These are phyloP conservation scores for Teunomyces cretensis DNA, from an alignment of 805 yeast genomes.

Conservation along the genomic window DNA sequence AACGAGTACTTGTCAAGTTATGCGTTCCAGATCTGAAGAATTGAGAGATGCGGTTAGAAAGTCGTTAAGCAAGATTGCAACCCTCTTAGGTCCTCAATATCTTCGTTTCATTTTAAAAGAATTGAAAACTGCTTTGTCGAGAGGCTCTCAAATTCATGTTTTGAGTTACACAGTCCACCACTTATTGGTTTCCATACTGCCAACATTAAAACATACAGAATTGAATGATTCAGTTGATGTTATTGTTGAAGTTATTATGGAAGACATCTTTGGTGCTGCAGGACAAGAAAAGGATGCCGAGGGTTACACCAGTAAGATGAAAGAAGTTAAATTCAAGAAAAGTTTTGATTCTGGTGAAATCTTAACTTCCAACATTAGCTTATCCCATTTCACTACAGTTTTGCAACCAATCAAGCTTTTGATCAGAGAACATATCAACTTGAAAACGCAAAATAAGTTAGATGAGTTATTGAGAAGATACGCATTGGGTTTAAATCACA, in stretches of 20 bases:
- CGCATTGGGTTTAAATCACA: constrained; percentile 75
- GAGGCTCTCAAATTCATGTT: constrained; percentile 94
- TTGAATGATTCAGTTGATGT: constrained; percentile 63
- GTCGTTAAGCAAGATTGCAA: constrained; percentile 63
- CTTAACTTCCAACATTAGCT: constrained; percentile 60
- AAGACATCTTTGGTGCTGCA: constrained; percentile 86
- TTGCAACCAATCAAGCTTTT: constrained; percentile 67
- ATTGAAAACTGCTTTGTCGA: constrained; percentile 69
- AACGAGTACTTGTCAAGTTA: constrained; percentile 83
- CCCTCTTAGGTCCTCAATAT: constrained; percentile 69
- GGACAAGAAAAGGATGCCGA: constrained; percentile 95
- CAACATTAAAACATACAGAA: constrained; percentile 60
- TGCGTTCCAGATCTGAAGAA: constrained; percentile 83
- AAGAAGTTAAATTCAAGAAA: constrained; percentile 86
- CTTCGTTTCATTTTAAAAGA: constrained; percentile 75
- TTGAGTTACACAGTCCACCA: constrained; percentile 85
- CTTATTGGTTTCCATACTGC: constrained; percentile 55
- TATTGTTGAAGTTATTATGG: constrained; percentile 77
- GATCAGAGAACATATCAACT: constrained; percentile 60
- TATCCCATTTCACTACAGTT: constrained; percentile 55
- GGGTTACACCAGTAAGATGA: constrained; percentile 80
- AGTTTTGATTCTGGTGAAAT: constrained; percentile 86
- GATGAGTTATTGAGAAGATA: constrained; percentile 77
- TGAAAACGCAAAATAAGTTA: constrained; percentile 69
- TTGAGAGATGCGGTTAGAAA: constrained; percentile 84